phyloP scores from a whole-genome alignment of 2,329 filamentous ascomycete species.

The Phyllosticta paracitricarpa region DNA sequence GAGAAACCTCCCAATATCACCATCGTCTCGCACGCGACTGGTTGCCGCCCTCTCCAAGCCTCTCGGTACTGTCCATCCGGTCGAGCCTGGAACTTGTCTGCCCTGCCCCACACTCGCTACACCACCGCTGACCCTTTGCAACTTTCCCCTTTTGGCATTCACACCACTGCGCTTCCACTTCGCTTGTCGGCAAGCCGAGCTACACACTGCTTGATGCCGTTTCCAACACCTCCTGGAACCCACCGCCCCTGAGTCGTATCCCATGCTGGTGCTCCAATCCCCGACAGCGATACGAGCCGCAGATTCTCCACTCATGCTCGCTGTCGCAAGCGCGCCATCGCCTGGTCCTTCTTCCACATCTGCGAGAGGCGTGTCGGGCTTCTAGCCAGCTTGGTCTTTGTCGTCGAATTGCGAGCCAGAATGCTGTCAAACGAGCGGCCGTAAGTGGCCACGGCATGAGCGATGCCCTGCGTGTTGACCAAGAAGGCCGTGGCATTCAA shows the following conservation, averaged over 20 bases:
- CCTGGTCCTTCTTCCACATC: background rate
- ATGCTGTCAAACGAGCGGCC: constrained; percentile 26
- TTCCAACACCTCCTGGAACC: background rate
- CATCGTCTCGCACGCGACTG: background rate
- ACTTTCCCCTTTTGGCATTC: background rate
- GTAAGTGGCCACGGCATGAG: constrained; percentile 25
- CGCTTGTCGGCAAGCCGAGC: background rate
- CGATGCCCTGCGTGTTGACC: constrained; percentile 29
- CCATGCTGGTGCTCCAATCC: background rate
- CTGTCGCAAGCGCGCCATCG: background rate
- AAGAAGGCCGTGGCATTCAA: constrained; percentile 25
- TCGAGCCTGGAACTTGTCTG: background rate
- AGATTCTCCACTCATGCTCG: background rate
- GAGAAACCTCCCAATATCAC: background rate
- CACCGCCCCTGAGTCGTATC: background rate
- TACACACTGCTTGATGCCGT: background rate
- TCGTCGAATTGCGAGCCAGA: constrained; percentile 14
- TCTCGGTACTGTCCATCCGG: background rate
- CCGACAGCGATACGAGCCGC: background rate
- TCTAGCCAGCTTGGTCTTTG: background rate
- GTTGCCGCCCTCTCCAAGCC: too few relatives aligned
- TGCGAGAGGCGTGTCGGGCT: background rate
- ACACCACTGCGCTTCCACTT: background rate
- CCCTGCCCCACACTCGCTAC: background rate
- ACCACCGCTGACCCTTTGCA: background rate